Evolutionary conservation across 192 early-diverging fungal genomes (phyloP).

Genomic region (Podochytrium sp.): DNA sequence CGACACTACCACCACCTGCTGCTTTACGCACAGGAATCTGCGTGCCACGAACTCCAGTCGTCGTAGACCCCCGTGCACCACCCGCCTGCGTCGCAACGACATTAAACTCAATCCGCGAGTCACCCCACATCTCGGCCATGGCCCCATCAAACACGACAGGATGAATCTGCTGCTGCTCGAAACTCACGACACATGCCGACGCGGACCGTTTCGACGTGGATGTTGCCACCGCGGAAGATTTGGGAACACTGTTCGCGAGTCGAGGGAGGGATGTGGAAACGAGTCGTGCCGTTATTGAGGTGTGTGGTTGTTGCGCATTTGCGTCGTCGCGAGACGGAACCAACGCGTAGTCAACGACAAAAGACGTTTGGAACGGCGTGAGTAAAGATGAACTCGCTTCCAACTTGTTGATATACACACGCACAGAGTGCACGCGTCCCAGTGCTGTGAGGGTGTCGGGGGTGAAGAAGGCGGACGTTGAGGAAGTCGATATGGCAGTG

Average conservation of each 20-base stretch:
- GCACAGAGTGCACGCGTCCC: slow-evolving; percentile 34
- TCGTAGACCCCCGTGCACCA: too few relatives aligned
- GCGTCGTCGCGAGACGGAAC: background rate
- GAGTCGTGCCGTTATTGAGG: slow-evolving; percentile 1
- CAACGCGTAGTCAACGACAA: slow-evolving; percentile 24
- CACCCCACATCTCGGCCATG: slow-evolving; percentile 29
- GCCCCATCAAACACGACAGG: slow-evolving; percentile 37
- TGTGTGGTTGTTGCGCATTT: background rate
- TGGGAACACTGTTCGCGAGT: background rate
- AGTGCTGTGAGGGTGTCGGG: slow-evolving; percentile 32
- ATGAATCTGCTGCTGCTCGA: slow-evolving; percentile 35
- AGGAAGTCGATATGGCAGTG: background rate
- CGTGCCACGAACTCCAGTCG: background rate
- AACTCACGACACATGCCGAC: slow-evolving; percentile 4
- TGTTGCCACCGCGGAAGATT: background rate
- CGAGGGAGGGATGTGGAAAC: slow-evolving; percentile 19
- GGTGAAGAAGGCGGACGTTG: slow-evolving; percentile 16
- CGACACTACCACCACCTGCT: background rate
- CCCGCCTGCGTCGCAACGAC: slow-evolving; percentile 20
- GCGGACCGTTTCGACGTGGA: background rate
- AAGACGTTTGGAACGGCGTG: slow-evolving; percentile 9
- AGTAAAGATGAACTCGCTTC: slow-evolving; percentile 17
- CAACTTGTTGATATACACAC: slow-evolving; percentile 26
- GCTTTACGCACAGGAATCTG: slow-evolving; percentile 11
- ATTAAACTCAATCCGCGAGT: slow-evolving; percentile 18